Conservation (phyloP, 495 filamentous ascomycete species). For the Aspergillus steynii region DNA sequence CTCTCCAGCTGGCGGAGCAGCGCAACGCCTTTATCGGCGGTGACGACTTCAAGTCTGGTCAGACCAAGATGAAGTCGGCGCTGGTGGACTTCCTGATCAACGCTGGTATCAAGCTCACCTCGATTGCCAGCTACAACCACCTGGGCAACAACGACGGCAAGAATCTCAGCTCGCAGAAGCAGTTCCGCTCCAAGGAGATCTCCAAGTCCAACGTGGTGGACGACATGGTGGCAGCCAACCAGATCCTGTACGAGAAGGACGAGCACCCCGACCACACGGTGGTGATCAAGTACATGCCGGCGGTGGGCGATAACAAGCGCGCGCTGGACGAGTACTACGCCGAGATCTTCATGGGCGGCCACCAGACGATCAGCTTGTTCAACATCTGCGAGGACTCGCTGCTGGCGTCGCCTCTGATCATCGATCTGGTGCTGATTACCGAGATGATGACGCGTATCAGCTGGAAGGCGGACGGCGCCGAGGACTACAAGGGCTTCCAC, state of each 20-base stretch:
- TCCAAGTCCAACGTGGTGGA: slow-evolving; percentile 98
- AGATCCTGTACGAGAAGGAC: slow-evolving; percentile 80
- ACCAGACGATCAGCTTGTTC: slow-evolving; percentile 97
- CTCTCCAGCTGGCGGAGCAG: slow-evolving; percentile 85
- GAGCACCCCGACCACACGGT: slow-evolving; percentile 90
- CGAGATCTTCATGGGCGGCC: slow-evolving; percentile 98
- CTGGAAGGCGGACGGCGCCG: slow-evolving; percentile 70
- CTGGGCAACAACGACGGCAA: slow-evolving; percentile 99
- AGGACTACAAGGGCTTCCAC: slow-evolving; percentile 91
- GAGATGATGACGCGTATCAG: slow-evolving; percentile 98
- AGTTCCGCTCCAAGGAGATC: slow-evolving; percentile 99
- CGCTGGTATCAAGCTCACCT: slow-evolving; percentile 98
- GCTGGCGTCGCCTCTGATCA: slow-evolving; percentile 95
- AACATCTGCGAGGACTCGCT: slow-evolving; percentile 99
- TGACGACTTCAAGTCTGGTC: slow-evolving; percentile 99
- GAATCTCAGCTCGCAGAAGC: slow-evolving; percentile 95
- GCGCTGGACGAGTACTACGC: slow-evolving; percentile 98
- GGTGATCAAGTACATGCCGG: slow-evolving; percentile 99
- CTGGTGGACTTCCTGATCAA: slow-evolving; percentile 98
- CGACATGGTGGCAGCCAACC: slow-evolving; percentile 98
- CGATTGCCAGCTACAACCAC: slow-evolving; percentile 99
- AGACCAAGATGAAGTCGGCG: slow-evolving; percentile 99
- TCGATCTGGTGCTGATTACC: slow-evolving; percentile 86
- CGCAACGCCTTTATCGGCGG: slow-evolving; percentile 90
- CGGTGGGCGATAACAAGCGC: slow-evolving; percentile 98